Percentiles rank a stretch among this genome's conserved stretches.
phyloP scores from a whole-genome alignment of 192 early-diverging fungal genomes.

The Rhizophagus sp. region DNA sequence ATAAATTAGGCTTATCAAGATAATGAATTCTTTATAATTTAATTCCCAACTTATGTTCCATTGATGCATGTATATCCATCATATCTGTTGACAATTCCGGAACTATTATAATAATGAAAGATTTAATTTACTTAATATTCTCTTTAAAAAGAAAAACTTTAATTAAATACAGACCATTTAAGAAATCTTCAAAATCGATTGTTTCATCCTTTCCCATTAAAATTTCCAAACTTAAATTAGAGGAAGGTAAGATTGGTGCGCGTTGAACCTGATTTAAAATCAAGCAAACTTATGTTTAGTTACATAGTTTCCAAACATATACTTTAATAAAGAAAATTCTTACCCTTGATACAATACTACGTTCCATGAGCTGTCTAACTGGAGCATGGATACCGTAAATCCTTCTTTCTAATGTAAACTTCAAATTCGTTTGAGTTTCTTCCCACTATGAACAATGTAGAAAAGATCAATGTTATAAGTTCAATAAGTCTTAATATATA shows the following conservation, averaged over 20 bases:
- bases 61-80: conserved; percentile 65
- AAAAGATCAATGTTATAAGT: no score
- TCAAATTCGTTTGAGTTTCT: conserved; percentile 77
- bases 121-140: neutral
- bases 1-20: no score
- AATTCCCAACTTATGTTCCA: conserved; percentile 63
- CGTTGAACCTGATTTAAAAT: conserved; percentile 41
- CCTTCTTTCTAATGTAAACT: conserved; percentile 77
- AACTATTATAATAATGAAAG: conserved; percentile 37
- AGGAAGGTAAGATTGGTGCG: conserved; percentile 56
- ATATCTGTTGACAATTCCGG: conserved; percentile 57
- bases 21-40: neutral
- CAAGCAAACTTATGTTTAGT: no score
- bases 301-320: neutral
- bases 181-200: conserved; percentile 89
- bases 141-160: neutral
- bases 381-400: conserved; percentile 91
- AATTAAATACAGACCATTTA: conserved; percentile 60
- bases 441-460: conserved; percentile 65
- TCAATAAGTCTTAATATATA: neutral
- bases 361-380: conserved; percentile 91
- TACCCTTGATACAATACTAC: conserved; percentile 62
- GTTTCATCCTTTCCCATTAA: conserved; percentile 84
- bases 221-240: conserved; percentile 77
- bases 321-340: neutral